These are phyloP conservation scores for Coemansia sp. DNA, from an alignment of 192 early-diverging fungal genomes.

Conservation along the genomic window DNA sequence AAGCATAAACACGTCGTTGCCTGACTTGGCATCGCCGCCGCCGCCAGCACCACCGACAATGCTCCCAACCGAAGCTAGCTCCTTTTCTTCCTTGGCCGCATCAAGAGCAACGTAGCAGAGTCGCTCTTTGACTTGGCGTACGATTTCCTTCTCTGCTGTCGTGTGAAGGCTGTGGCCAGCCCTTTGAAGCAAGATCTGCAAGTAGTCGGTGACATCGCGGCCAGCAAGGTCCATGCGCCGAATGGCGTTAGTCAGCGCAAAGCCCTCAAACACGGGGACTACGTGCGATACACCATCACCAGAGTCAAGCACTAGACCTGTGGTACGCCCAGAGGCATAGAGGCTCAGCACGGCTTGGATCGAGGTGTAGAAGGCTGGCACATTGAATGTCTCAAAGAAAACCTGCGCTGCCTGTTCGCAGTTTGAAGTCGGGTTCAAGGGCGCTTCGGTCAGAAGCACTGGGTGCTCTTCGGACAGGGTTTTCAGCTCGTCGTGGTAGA, in stretches of 20 bases:
- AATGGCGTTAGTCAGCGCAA: slow-evolving; percentile 92
- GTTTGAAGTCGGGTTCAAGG: slow-evolving; percentile 89
- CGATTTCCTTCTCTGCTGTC: slow-evolving; percentile 93
- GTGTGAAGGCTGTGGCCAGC: slow-evolving; percentile 85
- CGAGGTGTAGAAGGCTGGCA: slow-evolving; percentile 93
- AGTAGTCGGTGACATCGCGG: slow-evolving; percentile 89
- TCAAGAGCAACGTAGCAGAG: slow-evolving; percentile 89
- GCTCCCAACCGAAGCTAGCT: slow-evolving; percentile 70
- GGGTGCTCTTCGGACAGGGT: slow-evolving; percentile 97
- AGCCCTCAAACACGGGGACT: slow-evolving; percentile 96
- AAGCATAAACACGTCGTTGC: slow-evolving; percentile 44
- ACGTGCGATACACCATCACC: slow-evolving; percentile 96
- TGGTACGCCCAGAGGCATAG: slow-evolving; percentile 96
- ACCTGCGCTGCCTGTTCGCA: slow-evolving; percentile 93
- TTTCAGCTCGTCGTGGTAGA: slow-evolving; percentile 96
- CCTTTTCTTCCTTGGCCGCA: slow-evolving; percentile 93
- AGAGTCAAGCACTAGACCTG: slow-evolving; percentile 93
- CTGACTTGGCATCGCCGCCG: slow-evolving; percentile 57
- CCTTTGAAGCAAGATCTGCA: slow-evolving; percentile 91
- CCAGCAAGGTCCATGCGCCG: slow-evolving; percentile 92
- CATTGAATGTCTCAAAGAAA: slow-evolving; percentile 99
- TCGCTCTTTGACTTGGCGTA: slow-evolving; percentile 95
- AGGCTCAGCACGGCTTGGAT: slow-evolving; percentile 97
- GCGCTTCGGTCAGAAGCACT: slow-evolving; percentile 95
- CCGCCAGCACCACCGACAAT: slow-evolving; percentile 68